Evolutionary conservation across 2,329 filamentous ascomycete genomes (phyloP).

Genomic region (Pseudopyricularia cyperi): DNA sequence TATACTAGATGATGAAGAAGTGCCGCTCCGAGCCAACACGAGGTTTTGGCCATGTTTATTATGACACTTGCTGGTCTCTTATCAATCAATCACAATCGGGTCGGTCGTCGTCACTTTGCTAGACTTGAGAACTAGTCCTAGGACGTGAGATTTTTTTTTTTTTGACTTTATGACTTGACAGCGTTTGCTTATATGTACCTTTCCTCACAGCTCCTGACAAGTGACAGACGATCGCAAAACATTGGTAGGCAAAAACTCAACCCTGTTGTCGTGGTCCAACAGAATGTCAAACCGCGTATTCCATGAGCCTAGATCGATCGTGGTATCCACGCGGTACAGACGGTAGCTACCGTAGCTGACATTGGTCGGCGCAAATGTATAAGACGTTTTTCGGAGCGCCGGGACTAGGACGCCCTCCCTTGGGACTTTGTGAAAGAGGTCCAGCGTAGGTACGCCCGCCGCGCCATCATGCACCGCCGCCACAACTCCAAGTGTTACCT

Average conservation of each 20-base stretch:
- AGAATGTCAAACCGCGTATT: background rate
- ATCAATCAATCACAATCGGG: no score
- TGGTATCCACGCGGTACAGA: background rate
- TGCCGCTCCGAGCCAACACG: no score
- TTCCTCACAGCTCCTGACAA: background rate
- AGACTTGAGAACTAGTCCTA: no score
- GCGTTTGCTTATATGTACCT: no score
- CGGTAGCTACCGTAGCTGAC: background rate
- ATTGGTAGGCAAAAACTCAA: background rate
- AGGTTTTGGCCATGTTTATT: no score
- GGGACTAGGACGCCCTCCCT: background rate
- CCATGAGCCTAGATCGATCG: background rate
- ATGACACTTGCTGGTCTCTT: no score
- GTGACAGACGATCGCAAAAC: background rate
- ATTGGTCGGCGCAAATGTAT: background rate
- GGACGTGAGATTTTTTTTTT: no score
- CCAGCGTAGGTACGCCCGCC: background rate
- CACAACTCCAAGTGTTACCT: slow-evolving; percentile 23
- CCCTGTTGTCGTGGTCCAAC: background rate
- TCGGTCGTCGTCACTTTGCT: no score
- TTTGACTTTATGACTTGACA: no score
- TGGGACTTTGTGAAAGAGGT: background rate
- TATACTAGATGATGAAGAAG: no score
- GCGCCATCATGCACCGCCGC: slow-evolving; percentile 17
- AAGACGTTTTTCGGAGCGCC: background rate